phyloP scores from a whole-genome alignment of 768 basidiomycete genomes.

The Pisolithus tinctorius region DNA sequence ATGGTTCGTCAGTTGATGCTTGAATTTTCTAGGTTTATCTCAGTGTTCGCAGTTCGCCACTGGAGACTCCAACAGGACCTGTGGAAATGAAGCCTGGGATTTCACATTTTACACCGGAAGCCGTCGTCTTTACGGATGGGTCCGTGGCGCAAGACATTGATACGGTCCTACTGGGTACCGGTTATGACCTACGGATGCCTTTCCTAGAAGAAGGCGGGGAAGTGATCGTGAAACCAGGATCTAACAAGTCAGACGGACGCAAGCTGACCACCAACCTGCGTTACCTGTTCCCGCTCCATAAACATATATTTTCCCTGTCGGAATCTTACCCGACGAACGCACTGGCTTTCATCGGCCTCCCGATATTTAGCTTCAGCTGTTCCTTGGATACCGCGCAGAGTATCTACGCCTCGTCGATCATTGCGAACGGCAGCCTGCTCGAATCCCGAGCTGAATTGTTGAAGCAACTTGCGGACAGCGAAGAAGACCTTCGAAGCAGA shows the following conservation, averaged over 20 bases:
- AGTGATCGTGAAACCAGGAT: constrained; percentile 12
- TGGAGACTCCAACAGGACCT: constrained; percentile 7
- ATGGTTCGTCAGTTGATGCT: too few species aligned
- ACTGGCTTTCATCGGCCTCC: constrained; percentile 50
- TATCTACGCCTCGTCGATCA: constrained; percentile 38
- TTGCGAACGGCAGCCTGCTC: constrained; percentile 37
- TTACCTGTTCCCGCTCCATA: constrained; percentile 50
- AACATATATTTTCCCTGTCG: constrained; percentile 48
- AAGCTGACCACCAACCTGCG: constrained; percentile 42
- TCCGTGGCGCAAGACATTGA: constrained; percentile 35
- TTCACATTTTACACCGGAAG: constrained; percentile 38
- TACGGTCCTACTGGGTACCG: constrained; percentile 45
- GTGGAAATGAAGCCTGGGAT: constrained; percentile 37
- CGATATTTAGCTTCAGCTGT: constrained; percentile 40
- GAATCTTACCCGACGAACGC: constrained; percentile 41
- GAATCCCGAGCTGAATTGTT: constrained; percentile 35
- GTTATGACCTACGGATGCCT: constrained; percentile 47
- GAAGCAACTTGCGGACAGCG: constrained; percentile 33
- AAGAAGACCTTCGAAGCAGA: constrained; percentile 31
- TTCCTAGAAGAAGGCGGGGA: constrained; percentile 34
- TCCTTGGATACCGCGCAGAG: constrained; percentile 47
- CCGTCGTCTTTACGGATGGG: constrained; percentile 44
- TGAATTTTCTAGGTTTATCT: constrained; percentile 24
- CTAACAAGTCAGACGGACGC: constrained; percentile 7
- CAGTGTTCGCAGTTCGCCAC: constrained; percentile 27